Evolutionary conservation across 106 monocot genomes (phyloP).

Genomic region (Narthecium ossifragum): DNA sequence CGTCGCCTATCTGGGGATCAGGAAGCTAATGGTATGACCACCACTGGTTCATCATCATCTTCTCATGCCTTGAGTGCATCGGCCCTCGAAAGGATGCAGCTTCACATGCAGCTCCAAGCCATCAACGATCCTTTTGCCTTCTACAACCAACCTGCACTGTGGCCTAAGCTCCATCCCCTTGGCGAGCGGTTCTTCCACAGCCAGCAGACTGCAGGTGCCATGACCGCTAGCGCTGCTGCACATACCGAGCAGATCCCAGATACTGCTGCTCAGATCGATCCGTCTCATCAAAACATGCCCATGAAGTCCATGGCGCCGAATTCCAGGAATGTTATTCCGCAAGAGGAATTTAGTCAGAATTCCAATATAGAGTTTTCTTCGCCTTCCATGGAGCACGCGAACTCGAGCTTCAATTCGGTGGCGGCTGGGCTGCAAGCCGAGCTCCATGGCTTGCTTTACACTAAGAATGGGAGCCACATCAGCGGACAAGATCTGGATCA

Average conservation of each 20-base stretch:
- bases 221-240: no score
- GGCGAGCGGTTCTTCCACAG: conserved; percentile 1
- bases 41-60: neutral
- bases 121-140: conserved; percentile 26
- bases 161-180: conserved; percentile 21
- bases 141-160: conserved; percentile 29
- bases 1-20: conserved; percentile 4
- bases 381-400: neutral
- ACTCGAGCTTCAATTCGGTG: conserved; percentile 13
- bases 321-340: conserved; percentile 4
- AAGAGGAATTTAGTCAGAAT: conserved; percentile 11
- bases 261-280: neutral
- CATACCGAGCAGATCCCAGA: no score
- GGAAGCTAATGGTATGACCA: neutral
- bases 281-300: neutral
- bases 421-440: conserved; percentile 16
- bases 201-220: neutral
- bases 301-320: neutral
- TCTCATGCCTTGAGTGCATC: conserved; percentile 28
- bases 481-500: neutral
- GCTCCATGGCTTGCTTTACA: conserved; percentile 20
- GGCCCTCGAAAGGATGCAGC: conserved; percentile 52
- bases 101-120: conserved; percentile 44
- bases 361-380: neutral
- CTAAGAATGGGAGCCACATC: conserved; percentile 4